A percentile compares a stretch with the other conserved stretches of the same genome.
phyloP scores from a whole-genome alignment of 2,329 filamentous ascomycete species.

The Chaetomiaceae sp. region DNA sequence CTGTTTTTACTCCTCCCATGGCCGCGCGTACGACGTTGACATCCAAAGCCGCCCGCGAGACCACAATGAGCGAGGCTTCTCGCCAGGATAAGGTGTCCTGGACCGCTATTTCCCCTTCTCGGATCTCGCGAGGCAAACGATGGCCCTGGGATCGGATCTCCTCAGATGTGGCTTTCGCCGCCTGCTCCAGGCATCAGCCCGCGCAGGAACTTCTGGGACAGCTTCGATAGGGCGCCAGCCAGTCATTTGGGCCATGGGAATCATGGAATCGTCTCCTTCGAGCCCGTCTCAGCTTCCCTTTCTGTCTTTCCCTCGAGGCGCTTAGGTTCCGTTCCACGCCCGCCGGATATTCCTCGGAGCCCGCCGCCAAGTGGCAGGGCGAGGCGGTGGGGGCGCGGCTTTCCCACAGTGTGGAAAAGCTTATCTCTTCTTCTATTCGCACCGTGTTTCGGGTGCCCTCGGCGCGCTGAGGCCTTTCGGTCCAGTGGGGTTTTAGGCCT shows the following conservation, averaged over 20 bases:
- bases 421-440: neutral
- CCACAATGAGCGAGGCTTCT: neutral
- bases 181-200: neutral
- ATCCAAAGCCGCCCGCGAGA: neutral
- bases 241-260: no score
- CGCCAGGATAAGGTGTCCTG: neutral
- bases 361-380: conserved; percentile 8
- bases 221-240: neutral
- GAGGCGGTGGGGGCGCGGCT: neutral
- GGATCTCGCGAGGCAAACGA: conserved; percentile 2
- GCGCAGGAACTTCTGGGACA: neutral
- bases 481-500: conserved; percentile 19
- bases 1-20: neutral
- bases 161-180: neutral
- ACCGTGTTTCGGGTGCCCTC: conserved; percentile 14
- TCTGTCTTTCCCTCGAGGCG: no score
- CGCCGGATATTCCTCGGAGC: conserved; percentile 6
- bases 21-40: no score
- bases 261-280: no score
- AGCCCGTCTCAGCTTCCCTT: no score
- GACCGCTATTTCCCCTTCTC: conserved; percentile 3
- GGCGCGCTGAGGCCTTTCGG: neutral
- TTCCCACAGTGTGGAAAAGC: conserved; percentile 3
- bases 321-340: no score
- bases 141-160: neutral